Conservation (phyloP, 2,329 filamentous ascomycete genomes). For the Knufia fluminis region DNA sequence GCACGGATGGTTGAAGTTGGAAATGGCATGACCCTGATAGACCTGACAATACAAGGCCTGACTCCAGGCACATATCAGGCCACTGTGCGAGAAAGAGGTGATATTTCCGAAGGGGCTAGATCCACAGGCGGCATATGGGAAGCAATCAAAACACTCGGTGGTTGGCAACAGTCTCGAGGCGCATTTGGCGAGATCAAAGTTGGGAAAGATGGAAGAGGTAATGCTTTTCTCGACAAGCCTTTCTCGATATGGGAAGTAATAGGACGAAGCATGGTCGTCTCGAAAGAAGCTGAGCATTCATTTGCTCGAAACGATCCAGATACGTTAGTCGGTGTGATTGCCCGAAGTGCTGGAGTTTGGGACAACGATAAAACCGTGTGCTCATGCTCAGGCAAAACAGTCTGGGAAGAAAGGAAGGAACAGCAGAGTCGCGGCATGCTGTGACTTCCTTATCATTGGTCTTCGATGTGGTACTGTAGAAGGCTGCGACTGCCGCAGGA, state of each 20-base stretch:
- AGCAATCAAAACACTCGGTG: conserved; percentile 36
- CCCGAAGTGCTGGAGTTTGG: conserved; percentile 94
- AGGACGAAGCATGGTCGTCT: conserved; percentile 82
- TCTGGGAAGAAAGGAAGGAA: conserved; percentile 94
- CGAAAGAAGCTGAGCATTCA: conserved; percentile 54
- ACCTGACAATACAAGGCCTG: conserved; percentile 77
- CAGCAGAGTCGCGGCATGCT: conserved; percentile 86
- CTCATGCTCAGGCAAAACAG: conserved; percentile 92
- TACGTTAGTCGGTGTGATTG: conserved; percentile 87
- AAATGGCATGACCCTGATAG: conserved; percentile 67
- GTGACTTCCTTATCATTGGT: conserved; percentile 35
- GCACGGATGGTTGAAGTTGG: conserved; percentile 90
- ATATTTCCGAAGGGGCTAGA: conserved; percentile 73
- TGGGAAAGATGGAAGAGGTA: conserved; percentile 64
- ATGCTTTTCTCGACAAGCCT: conserved; percentile 68
- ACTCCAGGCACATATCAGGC: conserved; percentile 72
- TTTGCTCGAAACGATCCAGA: conserved; percentile 66
- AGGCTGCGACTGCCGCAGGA: neutral
- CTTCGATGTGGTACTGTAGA: neutral
- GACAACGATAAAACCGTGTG: conserved; percentile 98
- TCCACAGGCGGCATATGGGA: conserved; percentile 81
- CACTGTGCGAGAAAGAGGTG: conserved; percentile 74
- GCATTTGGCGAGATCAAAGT: conserved; percentile 68
- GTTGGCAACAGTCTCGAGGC: conserved; percentile 43
- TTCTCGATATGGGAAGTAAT: conserved; percentile 95